Evolutionary conservation across 495 filamentous ascomycete species (phyloP).

Genomic region (Filosporella fistucella): DNA sequence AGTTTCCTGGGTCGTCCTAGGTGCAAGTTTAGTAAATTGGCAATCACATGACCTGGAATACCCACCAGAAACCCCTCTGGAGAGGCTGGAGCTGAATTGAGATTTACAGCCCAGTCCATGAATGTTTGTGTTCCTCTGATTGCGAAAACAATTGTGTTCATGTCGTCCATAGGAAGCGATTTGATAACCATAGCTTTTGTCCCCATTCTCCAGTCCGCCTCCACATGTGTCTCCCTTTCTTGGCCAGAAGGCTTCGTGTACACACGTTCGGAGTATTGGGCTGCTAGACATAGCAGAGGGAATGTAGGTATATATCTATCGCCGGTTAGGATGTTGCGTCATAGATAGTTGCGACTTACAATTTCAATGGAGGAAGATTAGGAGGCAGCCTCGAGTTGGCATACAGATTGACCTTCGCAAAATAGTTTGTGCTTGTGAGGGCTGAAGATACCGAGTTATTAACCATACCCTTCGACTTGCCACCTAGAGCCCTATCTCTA

Average conservation of each 20-base stretch:
- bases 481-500: constrained; percentile 12
- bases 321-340: constrained; percentile 16
- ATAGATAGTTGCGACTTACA: constrained; percentile 42
- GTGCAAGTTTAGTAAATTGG: neutral
- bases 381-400: constrained; percentile 71
- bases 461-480: constrained; percentile 15
- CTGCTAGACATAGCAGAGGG: constrained; percentile 68
- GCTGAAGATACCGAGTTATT: constrained; percentile 19
- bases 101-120: constrained; percentile 81
- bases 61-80: constrained; percentile 61
- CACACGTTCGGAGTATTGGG: constrained; percentile 65
- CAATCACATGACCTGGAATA: neutral
- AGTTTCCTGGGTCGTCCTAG: constrained; percentile 67
- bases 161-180: constrained; percentile 66
- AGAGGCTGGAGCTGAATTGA: constrained; percentile 56
- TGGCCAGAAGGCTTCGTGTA: constrained; percentile 57
- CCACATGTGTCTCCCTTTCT: constrained; percentile 60
- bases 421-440: constrained; percentile 46
- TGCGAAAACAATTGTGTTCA: constrained; percentile 74
- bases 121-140: constrained; percentile 75
- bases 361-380: constrained; percentile 55
- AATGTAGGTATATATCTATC: constrained; percentile 62
- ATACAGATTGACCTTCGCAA: constrained; percentile 74
- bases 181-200: constrained; percentile 85
- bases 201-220: constrained; percentile 63